These are phyloP conservation scores for Musa balbisiana DNA, from an alignment of 202 grass and related monocot species.

Conservation along the genomic window DNA sequence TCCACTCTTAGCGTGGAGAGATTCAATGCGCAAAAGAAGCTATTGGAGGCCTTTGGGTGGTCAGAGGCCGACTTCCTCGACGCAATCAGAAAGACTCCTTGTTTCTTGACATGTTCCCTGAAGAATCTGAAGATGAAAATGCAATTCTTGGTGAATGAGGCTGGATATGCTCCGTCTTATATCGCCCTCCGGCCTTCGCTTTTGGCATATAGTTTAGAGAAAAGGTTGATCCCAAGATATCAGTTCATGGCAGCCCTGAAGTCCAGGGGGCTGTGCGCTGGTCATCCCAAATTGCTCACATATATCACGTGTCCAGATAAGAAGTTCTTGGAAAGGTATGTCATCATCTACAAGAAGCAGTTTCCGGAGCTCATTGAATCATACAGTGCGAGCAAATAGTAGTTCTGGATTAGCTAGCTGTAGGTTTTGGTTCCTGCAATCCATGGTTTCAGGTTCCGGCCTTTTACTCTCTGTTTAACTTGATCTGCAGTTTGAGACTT, in stretches of 20 bases:
- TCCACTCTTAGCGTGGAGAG: too few species aligned
- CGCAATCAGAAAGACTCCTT: neutral
- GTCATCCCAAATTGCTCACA: neutral
- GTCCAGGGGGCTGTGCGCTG: neutral
- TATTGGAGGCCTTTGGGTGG: too few species aligned
- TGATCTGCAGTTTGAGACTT: too few species aligned
- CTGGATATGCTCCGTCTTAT: neutral
- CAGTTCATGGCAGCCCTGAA: neutral
- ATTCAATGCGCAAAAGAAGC: too few species aligned
- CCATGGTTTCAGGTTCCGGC: too few species aligned
- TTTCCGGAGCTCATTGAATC: neutral
- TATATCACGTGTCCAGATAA: neutral
- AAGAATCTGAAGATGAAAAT: neutral
- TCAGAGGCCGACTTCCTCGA: neutral
- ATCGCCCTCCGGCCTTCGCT: neutral
- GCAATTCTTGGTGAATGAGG: neutral
- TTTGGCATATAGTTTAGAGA: neutral
- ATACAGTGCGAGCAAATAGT: neutral
- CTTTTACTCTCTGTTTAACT: too few species aligned
- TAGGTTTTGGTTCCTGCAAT: too few species aligned
- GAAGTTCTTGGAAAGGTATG: neutral
- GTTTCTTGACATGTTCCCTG: neutral
- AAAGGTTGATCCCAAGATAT: neutral
- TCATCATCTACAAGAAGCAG: neutral
- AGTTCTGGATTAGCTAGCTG: too few species aligned